A percentile compares a stretch with the other conserved stretches of the same genome.
Evolutionary conservation across 768 basidiomycete genomes (phyloP).

Genomic region (Tephrocybe rancida): DNA sequence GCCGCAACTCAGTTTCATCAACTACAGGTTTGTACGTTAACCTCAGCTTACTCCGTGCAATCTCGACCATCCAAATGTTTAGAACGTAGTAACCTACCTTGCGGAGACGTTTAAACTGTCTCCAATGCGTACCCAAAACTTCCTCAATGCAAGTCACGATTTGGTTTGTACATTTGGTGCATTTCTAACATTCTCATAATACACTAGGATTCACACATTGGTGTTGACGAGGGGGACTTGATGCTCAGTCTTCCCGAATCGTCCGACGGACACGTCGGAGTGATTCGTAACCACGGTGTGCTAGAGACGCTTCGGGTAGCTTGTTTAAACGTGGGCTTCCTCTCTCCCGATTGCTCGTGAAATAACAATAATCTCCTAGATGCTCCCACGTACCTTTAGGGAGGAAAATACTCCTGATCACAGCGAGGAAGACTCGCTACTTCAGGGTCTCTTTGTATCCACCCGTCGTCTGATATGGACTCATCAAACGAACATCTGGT

Average conservation of each 20-base stretch:
- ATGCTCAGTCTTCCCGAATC: conserved; percentile 13
- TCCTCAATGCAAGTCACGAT: conserved; percentile 5
- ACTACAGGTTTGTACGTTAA: conserved; percentile 3
- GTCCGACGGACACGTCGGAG: conserved; percentile 1
- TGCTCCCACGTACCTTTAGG: conserved; percentile 5
- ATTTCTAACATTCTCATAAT: neutral
- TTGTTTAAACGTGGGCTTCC: conserved; percentile 12
- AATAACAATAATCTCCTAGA: neutral
- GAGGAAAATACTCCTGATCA: neutral
- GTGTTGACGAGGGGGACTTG: conserved; percentile 1
- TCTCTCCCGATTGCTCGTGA: neutral
- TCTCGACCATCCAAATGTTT: neutral
- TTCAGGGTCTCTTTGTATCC: neutral
- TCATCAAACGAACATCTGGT: neutral
- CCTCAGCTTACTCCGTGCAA: no score
- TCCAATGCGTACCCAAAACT: neutral
- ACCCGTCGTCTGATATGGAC: conserved; percentile 1
- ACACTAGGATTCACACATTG: conserved; percentile 1
- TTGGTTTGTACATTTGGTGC: neutral
- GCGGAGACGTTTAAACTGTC: neutral
- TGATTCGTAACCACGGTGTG: conserved; percentile 10
- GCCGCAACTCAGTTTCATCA: conserved; percentile 6
- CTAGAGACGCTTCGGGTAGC: conserved; percentile 6
- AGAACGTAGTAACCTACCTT: conserved; percentile 8
- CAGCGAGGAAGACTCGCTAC: neutral